Evolutionary conservation across 1,139 yeast species (phyloP), one percentile per base, ranked within the genome.

Genomic region (Citeromyces hawaiiensis): DNA sequence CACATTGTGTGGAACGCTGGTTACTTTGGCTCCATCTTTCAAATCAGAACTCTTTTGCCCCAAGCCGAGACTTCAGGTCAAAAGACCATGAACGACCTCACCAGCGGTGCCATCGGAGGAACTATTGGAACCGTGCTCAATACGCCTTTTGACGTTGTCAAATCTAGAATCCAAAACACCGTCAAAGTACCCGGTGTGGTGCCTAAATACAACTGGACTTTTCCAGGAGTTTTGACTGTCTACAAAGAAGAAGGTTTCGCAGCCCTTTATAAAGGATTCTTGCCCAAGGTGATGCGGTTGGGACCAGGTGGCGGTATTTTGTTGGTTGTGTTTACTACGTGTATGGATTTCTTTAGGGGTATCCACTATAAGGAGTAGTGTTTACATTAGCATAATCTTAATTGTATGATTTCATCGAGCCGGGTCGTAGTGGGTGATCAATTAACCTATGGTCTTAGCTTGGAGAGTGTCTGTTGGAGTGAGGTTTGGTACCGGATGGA

Each of bases 261-360:
- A 43, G 95, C 96, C 11, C 72, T 88, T 44, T 87, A 87, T 64
- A 88, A 85, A 66, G 97, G 96, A 37, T 91, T 91, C 74, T 60
- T 91, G 51, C 98, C 99, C 51, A 93, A 93, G 70, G 97, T 93
- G 16, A 72, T 91, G 59, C 81, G 98, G 72, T 72, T 93, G 52
- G 98, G 98, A 42, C 98, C 98, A 45, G 98, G 98, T 55, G 99
- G 98, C 59, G 98, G 98, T 67, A 88, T 93, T 51, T 68, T 93
- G 56, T 71, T 91, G 59, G 97, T 93, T 40, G 98, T 93, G 15
- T 91, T 87, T 68, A 86, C 96, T 39, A 71, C 88, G 31, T 78
- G 91, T 52, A 87, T 88, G 94, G 96, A 88, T 59, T 85, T 87
- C 68, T 91, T 91, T 68, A 74, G 94, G 64, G 66, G 72, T 13